phyloP scores from a whole-genome alignment of 2,329 filamentous ascomycete genomes.

The Aspergillus japonicus region DNA sequence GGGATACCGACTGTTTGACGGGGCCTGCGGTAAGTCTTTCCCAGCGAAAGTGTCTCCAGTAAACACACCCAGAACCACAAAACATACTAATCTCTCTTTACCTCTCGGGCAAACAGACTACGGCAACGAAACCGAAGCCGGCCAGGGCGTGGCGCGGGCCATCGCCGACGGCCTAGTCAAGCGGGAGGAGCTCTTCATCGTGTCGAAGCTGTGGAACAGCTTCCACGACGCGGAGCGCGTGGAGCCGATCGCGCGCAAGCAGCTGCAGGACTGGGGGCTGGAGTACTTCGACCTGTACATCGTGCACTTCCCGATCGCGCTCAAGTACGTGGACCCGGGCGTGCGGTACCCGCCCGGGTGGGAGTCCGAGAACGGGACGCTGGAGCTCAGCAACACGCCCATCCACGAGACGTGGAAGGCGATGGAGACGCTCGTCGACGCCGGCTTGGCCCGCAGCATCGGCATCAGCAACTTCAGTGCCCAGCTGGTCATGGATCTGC shows the following conservation, averaged over 20 bases:
- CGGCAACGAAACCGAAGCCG: slow-evolving; percentile 76
- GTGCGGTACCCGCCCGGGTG: slow-evolving; percentile 79
- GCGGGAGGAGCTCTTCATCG: slow-evolving; percentile 85
- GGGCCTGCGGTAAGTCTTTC: slow-evolving; percentile 52
- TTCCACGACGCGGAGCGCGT: slow-evolving; percentile 81
- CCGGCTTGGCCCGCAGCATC: slow-evolving; percentile 69
- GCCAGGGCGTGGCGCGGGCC: slow-evolving; percentile 73
- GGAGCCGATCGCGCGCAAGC: slow-evolving; percentile 70
- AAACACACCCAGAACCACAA: too few relatives aligned
- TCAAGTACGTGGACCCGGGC: slow-evolving; percentile 79
- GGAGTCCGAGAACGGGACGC: slow-evolving; percentile 62
- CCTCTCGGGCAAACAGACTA: slow-evolving; percentile 59
- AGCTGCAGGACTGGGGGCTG: slow-evolving; percentile 77
- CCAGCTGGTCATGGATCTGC: slow-evolving; percentile 73
- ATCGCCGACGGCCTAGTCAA: slow-evolving; percentile 79
- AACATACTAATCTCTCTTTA: background rate
- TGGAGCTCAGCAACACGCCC: slow-evolving; percentile 65
- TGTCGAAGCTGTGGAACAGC: slow-evolving; percentile 90
- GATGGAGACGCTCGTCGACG: slow-evolving; percentile 72
- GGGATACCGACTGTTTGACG: slow-evolving; percentile 61
- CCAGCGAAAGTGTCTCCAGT: too few relatives aligned
- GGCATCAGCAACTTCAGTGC: slow-evolving; percentile 82
- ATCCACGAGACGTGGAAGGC: slow-evolving; percentile 81
- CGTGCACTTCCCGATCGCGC: slow-evolving; percentile 83
- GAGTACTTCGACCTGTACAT: slow-evolving; percentile 91